Evolutionary conservation across 1,284 basidiomycete genomes (phyloP).

Genomic region (Cutaneotrichosporon cyanovorans): DNA sequence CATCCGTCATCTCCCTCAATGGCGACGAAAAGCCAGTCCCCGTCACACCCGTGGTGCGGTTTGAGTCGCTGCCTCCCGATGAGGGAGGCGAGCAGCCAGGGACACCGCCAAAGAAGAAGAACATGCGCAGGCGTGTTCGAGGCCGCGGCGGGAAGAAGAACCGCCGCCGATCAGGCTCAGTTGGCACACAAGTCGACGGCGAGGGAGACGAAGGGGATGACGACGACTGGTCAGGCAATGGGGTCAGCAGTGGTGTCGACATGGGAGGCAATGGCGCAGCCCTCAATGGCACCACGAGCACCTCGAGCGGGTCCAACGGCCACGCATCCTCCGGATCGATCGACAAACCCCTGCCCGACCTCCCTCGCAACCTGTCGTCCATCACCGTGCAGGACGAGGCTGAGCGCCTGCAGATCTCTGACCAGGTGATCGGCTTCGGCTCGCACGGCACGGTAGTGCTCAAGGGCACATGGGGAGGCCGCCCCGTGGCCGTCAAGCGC

Average conservation of each 20-base stretch:
- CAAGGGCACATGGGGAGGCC: conserved; percentile 86
- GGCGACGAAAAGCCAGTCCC: neutral
- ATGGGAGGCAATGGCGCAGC: no score
- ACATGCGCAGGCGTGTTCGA: conserved; percentile 26
- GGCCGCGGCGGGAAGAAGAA: conserved; percentile 36
- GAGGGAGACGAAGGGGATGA: conserved; percentile 43
- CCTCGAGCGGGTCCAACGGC: neutral
- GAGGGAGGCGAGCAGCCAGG: neutral
- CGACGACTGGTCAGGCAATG: neutral
- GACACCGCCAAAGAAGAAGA: conserved; percentile 27
- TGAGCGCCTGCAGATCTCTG: conserved; percentile 58
- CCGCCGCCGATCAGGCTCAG: conserved; percentile 22
- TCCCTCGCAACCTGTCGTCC: conserved; percentile 33
- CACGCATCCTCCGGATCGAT: conserved; percentile 19
- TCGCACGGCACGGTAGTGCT: conserved; percentile 95
- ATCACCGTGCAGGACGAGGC: conserved; percentile 31
- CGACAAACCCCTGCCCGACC: conserved; percentile 36
- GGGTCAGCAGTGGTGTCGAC: no score
- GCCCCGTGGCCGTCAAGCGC: conserved; percentile 94
- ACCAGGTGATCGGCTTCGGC: conserved; percentile 76
- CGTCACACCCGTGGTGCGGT: conserved; percentile 11
- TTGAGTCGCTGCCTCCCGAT: conserved; percentile 9
- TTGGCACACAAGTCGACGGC: conserved; percentile 44
- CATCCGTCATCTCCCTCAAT: neutral
- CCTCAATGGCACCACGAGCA: no score